A percentile compares a stretch with the other conserved stretches of the same genome.
phyloP scores from a whole-genome alignment of 257 asterid genomes.

The Scutellaria minor region DNA sequence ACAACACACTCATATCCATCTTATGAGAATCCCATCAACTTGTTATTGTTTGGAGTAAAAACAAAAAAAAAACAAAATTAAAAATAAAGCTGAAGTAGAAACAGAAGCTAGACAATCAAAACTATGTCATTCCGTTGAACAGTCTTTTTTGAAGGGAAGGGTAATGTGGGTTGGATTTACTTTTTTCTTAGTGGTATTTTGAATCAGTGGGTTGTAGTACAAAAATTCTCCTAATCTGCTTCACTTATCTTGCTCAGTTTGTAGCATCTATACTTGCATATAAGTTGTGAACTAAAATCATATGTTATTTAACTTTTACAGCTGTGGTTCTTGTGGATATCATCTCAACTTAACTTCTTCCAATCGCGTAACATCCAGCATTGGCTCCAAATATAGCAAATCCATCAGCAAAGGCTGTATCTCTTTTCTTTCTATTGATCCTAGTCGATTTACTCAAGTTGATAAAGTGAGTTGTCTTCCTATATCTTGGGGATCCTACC shows the following conservation, averaged over 20 bases:
- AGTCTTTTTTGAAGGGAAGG: neutral
- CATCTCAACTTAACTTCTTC: constrained; percentile 71
- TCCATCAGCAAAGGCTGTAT: constrained; percentile 67
- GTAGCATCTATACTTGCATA: constrained; percentile 6
- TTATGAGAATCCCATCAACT: neutral
- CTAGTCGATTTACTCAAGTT: constrained; percentile 84
- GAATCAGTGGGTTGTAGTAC: neutral
- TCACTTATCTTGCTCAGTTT: neutral
- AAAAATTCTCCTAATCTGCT: neutral
- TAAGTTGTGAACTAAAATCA: constrained; percentile 4
- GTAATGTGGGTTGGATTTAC: neutral
- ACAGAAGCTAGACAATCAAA: neutral
- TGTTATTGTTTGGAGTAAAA: neutral
- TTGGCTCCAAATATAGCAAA: constrained; percentile 61
- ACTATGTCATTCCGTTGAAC: neutral
- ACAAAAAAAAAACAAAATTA: neutral
- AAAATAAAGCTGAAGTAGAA: neutral
- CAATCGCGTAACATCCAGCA: constrained; percentile 57
- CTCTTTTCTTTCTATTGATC: constrained; percentile 64
- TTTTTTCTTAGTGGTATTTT: neutral
- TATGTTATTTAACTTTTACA: constrained; percentile 36
- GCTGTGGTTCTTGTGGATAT: constrained; percentile 90
- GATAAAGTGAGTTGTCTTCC: constrained; percentile 73
- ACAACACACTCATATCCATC: neutral
- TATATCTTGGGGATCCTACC: constrained; percentile 56